A percentile compares a stretch with the other conserved stretches of the same genome.
Evolutionary conservation across 495 filamentous ascomycete species (phyloP).

Genomic region (Podospora didyma): DNA sequence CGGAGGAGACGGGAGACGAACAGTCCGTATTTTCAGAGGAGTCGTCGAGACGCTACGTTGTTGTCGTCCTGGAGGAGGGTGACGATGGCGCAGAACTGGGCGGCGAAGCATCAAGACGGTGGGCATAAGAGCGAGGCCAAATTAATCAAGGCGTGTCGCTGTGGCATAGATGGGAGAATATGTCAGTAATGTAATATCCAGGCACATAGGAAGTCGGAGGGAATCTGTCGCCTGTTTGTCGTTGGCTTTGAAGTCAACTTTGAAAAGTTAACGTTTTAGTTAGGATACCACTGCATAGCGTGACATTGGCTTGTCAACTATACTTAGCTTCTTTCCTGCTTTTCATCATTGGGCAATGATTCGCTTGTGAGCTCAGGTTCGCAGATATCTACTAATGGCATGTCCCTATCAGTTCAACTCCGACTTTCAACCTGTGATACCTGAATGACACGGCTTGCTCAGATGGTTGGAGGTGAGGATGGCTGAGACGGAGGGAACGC

Average conservation of each 20-base stretch:
- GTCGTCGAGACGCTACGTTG: slow-evolving; percentile 23
- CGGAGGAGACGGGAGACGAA: slow-evolving; percentile 18
- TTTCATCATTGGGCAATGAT: too few relatives aligned
- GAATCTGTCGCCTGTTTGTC: not conserved
- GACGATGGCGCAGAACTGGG: slow-evolving; percentile 6
- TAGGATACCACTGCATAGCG: not conserved
- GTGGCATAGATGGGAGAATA: too few relatives aligned
- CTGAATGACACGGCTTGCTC: too few relatives aligned
- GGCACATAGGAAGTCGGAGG: too few relatives aligned
- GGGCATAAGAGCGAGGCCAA: not conserved
- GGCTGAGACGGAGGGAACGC: too few relatives aligned
- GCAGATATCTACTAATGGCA: too few relatives aligned
- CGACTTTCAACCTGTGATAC: too few relatives aligned
- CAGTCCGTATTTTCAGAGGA: slow-evolving; percentile 10
- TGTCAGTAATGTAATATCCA: too few relatives aligned
- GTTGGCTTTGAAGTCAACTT: not conserved
- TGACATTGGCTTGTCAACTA: not conserved
- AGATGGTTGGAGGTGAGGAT: too few relatives aligned
- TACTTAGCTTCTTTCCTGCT: too few relatives aligned
- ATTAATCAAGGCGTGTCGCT: not conserved
- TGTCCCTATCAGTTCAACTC: too few relatives aligned
- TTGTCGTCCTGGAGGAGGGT: slow-evolving; percentile 22
- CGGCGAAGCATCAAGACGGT: not conserved
- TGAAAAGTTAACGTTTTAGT: not conserved
- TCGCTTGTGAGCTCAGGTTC: too few relatives aligned